These are phyloP conservation scores for Wickerhamomyces rabaulensis DNA, from an alignment of 805 yeast genomes.

Conservation along the genomic window DNA sequence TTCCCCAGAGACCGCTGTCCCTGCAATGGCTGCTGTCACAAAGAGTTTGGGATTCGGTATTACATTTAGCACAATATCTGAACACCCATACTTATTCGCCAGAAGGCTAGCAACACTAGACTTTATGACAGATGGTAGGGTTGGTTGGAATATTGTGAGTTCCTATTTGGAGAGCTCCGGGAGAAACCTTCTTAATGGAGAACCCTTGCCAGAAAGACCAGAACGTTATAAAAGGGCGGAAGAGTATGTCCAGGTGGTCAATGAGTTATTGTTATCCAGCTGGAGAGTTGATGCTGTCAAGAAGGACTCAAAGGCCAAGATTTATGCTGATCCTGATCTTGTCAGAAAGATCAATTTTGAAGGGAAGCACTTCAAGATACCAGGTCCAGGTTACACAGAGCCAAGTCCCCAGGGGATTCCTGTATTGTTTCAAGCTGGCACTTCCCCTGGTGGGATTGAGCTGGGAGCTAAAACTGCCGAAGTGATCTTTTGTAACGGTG, in stretches of 20 bases:
- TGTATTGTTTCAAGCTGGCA: constrained; percentile 40
- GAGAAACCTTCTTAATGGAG: constrained; percentile 29
- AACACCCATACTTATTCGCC: constrained; percentile 34
- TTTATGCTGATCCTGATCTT: constrained; percentile 29
- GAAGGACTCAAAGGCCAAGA: constrained; percentile 16
- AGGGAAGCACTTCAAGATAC: constrained; percentile 35
- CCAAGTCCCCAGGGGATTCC: constrained; percentile 42
- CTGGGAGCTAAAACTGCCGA: constrained; percentile 41
- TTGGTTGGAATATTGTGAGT: constrained; percentile 40
- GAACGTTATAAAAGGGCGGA: constrained; percentile 34
- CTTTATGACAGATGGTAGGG: constrained; percentile 35
- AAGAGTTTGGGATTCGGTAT: constrained; percentile 32
- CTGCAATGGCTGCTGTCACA: constrained; percentile 39
- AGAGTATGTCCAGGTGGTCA: constrained; percentile 33
- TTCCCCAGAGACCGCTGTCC: constrained; percentile 33
- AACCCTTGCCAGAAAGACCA: constrained; percentile 29
- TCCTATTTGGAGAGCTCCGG: constrained; percentile 36
- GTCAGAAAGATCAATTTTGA: constrained; percentile 34
- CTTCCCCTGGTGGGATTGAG: constrained; percentile 35
- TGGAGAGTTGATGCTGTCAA: constrained; percentile 32
- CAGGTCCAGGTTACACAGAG: constrained; percentile 35
- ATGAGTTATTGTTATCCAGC: constrained; percentile 30
- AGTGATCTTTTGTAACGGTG: constrained; percentile 34
- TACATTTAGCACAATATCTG: constrained; percentile 36
- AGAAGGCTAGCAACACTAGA: constrained; percentile 36